Conservation (phyloP, 306 rosid genomes). For the Vigna trinervia region DNA sequence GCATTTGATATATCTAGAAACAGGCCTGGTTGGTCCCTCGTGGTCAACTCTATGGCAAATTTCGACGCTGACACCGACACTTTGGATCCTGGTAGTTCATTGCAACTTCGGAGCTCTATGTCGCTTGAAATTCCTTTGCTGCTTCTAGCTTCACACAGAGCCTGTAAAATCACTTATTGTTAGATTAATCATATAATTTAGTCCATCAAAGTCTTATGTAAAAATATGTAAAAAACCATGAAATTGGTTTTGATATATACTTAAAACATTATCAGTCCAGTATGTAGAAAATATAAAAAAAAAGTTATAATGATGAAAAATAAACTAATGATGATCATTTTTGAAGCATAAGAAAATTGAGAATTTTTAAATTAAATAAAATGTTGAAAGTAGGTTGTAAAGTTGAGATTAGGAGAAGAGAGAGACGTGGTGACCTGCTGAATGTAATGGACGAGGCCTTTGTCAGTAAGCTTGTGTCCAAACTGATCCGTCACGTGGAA, state of each 20-base stretch:
- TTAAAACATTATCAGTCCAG: too few species aligned
- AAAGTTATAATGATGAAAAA: too few species aligned
- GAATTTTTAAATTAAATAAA: too few species aligned
- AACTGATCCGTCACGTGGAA: slow-evolving; percentile 73
- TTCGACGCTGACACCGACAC: slow-evolving; percentile 33
- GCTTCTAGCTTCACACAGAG: slow-evolving; percentile 55
- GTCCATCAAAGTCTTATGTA: too few species aligned
- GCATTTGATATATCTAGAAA: slow-evolving; percentile 60
- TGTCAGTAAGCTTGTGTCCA: slow-evolving; percentile 67
- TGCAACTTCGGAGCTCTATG: slow-evolving; percentile 24
- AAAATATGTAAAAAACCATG: too few species aligned
- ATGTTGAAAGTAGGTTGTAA: too few species aligned
- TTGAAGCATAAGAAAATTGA: too few species aligned
- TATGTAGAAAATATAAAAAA: too few species aligned
- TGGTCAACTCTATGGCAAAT: slow-evolving; percentile 59
- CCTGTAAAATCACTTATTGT: slow-evolving; percentile 45
- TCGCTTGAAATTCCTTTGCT: slow-evolving; percentile 39
- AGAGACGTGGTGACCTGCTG: slow-evolving; percentile 52
- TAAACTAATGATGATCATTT: too few species aligned
- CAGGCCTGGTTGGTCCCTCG: slow-evolving; percentile 63
- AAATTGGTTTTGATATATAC: too few species aligned
- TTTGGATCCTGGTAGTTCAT: slow-evolving; percentile 33
- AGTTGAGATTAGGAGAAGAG: not conserved
- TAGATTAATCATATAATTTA: not conserved
- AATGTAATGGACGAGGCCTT: slow-evolving; percentile 61